Conservation (phyloP, 225 moss, liverwort and hornwort species). For the Thuidium tamariscinum region DNA sequence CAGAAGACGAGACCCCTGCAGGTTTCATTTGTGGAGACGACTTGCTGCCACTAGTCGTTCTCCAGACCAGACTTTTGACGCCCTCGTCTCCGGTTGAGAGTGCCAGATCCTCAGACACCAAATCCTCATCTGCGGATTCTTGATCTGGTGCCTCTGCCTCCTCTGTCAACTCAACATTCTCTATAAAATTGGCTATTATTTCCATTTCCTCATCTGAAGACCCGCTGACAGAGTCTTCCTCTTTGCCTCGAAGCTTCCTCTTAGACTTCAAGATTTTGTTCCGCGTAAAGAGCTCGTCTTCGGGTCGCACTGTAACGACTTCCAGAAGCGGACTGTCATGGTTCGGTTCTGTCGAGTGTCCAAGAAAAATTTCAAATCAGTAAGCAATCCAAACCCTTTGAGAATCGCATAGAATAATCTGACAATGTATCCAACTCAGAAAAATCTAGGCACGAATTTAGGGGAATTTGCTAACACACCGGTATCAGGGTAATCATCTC, state of each 20-base stretch:
- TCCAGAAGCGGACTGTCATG: slow-evolving; percentile 23
- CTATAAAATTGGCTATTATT: slow-evolving; percentile 26
- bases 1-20: background rate
- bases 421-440: background rate
- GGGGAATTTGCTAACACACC: slow-evolving; percentile 2
- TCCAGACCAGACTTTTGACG: background rate
- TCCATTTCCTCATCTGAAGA: slow-evolving; percentile 44
- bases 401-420: background rate
- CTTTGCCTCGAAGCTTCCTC: background rate
- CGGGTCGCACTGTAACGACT: slow-evolving; percentile 4
- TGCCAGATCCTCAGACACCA: background rate
- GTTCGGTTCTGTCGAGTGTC: background rate
- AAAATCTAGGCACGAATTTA: background rate
- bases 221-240: background rate
- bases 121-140: background rate
- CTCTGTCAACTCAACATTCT: slow-evolving; percentile 12
- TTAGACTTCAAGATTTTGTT: background rate
- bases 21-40: background rate
- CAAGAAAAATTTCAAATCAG: background rate
- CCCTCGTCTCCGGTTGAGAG: background rate
- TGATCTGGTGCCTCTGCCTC: background rate
- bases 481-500: background rate
- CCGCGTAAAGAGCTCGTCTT: background rate
- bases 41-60: background rate
- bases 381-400: background rate